Conservation (phyloP, 1,139 yeast genomes). For the Yamadazyma siamensis region DNA sequence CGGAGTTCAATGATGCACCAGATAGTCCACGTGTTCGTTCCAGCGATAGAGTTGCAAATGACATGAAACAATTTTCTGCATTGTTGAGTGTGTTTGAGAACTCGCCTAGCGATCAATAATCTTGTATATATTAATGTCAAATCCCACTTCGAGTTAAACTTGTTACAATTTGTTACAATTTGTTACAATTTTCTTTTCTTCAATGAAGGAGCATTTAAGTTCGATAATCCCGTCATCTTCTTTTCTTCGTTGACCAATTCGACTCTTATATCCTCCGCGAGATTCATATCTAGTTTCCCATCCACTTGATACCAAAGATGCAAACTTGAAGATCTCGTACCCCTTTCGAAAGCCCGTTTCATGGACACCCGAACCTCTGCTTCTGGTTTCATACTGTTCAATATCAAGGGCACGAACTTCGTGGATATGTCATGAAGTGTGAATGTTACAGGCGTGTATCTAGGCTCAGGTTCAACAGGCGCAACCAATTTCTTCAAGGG, state of each 20-base stretch:
- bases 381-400: constrained; percentile 60
- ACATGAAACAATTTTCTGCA: constrained; percentile 18
- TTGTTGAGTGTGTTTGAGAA: constrained; percentile 14
- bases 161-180: constrained; percentile 1
- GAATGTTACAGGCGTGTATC: constrained; percentile 63
- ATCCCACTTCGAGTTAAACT: no score
- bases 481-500: constrained; percentile 19
- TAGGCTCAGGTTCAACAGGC: constrained; percentile 40
- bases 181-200: constrained; percentile 24
- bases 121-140: constrained; percentile 8
- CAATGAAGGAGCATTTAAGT: constrained; percentile 7
- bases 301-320: constrained; percentile 86
- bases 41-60: constrained; percentile 34
- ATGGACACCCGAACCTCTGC: constrained; percentile 58
- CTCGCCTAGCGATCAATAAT: no score
- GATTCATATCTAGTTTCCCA: constrained; percentile 64
- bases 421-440: constrained; percentile 61
- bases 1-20: constrained; percentile 25
- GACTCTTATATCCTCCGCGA: constrained; percentile 48
- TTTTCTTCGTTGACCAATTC: constrained; percentile 40
- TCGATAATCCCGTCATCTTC: constrained; percentile 35
- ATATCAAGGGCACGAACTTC: constrained; percentile 64
- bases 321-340: constrained; percentile 58
- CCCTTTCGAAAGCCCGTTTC: constrained; percentile 58
- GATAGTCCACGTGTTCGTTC: constrained; percentile 32